These are phyloP conservation scores for Parathielavia appendiculata DNA, from an alignment of 495 filamentous ascomycete genomes.

Conservation along the genomic window DNA sequence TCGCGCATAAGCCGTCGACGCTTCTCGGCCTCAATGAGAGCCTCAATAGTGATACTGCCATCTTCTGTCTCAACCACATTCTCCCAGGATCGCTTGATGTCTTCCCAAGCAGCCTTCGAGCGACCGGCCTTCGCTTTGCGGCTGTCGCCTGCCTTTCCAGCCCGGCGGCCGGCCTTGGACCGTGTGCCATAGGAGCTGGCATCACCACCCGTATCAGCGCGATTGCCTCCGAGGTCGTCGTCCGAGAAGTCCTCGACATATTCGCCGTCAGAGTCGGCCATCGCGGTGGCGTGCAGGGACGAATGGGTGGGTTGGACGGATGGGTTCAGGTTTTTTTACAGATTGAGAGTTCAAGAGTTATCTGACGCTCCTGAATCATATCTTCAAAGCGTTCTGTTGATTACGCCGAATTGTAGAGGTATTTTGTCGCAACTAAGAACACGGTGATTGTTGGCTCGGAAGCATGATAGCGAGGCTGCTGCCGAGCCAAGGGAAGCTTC, in stretches of 20 bases:
- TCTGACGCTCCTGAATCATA: background rate
- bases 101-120: slow-evolving; percentile 44
- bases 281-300: slow-evolving; percentile 22
- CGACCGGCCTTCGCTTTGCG: slow-evolving; percentile 31
- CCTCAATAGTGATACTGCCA: slow-evolving; percentile 36
- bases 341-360: no score
- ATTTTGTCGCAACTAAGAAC: background rate
- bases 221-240: slow-evolving; percentile 61
- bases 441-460: background rate
- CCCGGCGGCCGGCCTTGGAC: slow-evolving; percentile 20
- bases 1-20: slow-evolving; percentile 64
- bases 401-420: background rate
- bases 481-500: background rate
- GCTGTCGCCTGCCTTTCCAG: slow-evolving; percentile 20
- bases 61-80: slow-evolving; percentile 40
- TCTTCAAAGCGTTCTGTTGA: background rate
- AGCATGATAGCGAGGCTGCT: background rate
- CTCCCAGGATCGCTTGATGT: slow-evolving; percentile 47
- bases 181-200: slow-evolving; percentile 22
- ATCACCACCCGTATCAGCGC: slow-evolving; percentile 30
- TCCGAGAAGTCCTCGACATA: slow-evolving; percentile 71
- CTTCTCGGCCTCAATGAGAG: slow-evolving; percentile 44
- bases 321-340: no score
- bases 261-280: slow-evolving; percentile 79
- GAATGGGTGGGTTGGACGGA: background rate